Evolutionary conservation across 2,329 filamentous ascomycete species (phyloP).

Genomic region (Drechslera avenae): DNA sequence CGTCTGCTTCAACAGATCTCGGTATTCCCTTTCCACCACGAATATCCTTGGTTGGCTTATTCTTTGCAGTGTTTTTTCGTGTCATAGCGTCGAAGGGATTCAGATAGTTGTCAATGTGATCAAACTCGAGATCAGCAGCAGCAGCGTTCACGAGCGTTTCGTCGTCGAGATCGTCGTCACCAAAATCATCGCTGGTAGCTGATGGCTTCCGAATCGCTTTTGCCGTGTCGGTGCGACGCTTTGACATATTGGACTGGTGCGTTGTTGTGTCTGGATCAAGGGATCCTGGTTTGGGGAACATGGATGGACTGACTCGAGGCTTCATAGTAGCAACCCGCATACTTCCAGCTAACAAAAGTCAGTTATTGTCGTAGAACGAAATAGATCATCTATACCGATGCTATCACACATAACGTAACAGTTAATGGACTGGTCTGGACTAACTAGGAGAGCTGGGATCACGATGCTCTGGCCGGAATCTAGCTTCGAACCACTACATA

Average conservation of each 20-base stretch:
- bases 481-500: conserved; percentile 69
- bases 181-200: conserved; percentile 55
- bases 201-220: conserved; percentile 14
- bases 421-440: conserved; percentile 62
- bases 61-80: conserved; percentile 28
- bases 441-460: conserved; percentile 63
- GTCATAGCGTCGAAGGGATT: conserved; percentile 29
- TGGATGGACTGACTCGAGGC: conserved; percentile 54
- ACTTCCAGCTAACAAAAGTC: conserved; percentile 57
- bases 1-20: conserved; percentile 1
- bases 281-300: conserved; percentile 48
- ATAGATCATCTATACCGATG: conserved; percentile 61
- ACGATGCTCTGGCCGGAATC: conserved; percentile 64
- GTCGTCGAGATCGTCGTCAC: conserved; percentile 59
- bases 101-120: conserved; percentile 59
- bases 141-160: conserved; percentile 57
- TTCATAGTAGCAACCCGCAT: conserved; percentile 59
- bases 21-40: background rate
- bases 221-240: conserved; percentile 29
- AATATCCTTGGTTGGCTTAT: conserved; percentile 16
- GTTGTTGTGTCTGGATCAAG: conserved; percentile 21
- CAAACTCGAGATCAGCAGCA: conserved; percentile 49
- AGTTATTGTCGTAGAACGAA: background rate
- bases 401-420: conserved; percentile 84
- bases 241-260: conserved; percentile 38